Evolutionary conservation across 257 asterid genomes (phyloP), one percentile per base, ranked within the genome.

Genomic region (Ilex asprella): DNA sequence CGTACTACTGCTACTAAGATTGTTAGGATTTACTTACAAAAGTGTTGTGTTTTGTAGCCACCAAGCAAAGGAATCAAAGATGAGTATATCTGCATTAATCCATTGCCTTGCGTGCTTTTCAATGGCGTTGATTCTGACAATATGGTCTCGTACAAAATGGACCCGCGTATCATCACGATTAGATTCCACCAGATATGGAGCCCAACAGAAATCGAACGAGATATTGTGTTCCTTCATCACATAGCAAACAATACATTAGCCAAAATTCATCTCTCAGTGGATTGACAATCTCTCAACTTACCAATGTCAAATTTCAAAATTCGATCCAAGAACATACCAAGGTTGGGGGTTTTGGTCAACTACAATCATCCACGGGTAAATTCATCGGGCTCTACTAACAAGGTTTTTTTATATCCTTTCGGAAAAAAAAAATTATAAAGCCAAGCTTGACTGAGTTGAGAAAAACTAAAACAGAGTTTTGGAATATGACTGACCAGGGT

Each of bases 111-210:
- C 86, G 51, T 78, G 86, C 69, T 67, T 73, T 47, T 73, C 70
- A 63, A 83, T 83, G 31, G 90, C 76, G 13, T 78, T 50, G 8
- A 80, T 76, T 60, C 39, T 72, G 57, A 83, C 75, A 0, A 75
- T 67, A 55, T 86, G 58, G 31, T 76, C 67, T 2, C 64, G 56
- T 43, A 77, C 67, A 66, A 70, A 68, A 66, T 83, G 86, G 70
- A 73, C 68, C 58, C 82, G 35, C 12, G 94, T 84, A 59, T 86
- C 80, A 44, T 85, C 90, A 11, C 87, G 78, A 50, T 81, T 79
- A 12, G 94, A 85, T 62, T 85, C 89, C 57, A 82, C 89, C n/a
- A 85, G 69, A 46, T 80, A 77, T 1, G 87, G 90, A 0, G 82
- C 73, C 94, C 94, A 82, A 56, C 82, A 85, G 55, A 82, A 85